Evolutionary conservation across 805 yeast genomes (phyloP), one percentile per base, ranked within the genome.

Genomic region (Tetrapisispora phaffii): DNA sequence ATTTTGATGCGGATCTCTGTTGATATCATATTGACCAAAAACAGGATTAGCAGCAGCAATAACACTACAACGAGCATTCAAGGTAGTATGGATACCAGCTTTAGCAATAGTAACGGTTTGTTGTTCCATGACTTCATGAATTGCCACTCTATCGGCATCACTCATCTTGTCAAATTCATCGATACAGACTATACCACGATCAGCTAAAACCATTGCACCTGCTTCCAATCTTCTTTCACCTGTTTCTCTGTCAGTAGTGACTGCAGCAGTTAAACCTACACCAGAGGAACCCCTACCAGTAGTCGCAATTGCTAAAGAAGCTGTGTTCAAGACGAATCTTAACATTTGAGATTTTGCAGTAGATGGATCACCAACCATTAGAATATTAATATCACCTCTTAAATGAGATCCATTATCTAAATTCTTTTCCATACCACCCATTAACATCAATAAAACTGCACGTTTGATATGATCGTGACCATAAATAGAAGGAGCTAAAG

Each of bases 201-300:
- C 98, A 12, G 97, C 98, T 50, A 93, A 72, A 33, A 93, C 98
- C 97, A 93, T 90, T 3, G 98, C 98, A 74, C 98, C 98, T 1
- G 97, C 98, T 68, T 93, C 98, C 52, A 93, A 71, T 55, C 95
- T 76, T 58, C 97, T 75, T 68, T 93, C 98, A 48, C 97, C 97
- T 0, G 98, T 93, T 65, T 93, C 98, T 58, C 82, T 83, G 66
- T 93, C 98, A 1, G 89, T 77, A 7, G 97, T 89, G 2, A 93
- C 98, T 1, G 98, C 98, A 17, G 98, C 98, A 0, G 98, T 93
- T 58, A 93, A 75, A 86, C 98, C 98, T 38, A 93, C 98, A 65
- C 98, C 98, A 1, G 97, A 89, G n/a, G 97, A 90, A 51, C 98
- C 98, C 65, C 96, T 80, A 71, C 98, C 98, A 0, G 98, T 93